A percentile compares a stretch with the other conserved stretches of the same genome.
phyloP scores from a whole-genome alignment of 208 protist genomes.

The Porcisia deanei region DNA sequence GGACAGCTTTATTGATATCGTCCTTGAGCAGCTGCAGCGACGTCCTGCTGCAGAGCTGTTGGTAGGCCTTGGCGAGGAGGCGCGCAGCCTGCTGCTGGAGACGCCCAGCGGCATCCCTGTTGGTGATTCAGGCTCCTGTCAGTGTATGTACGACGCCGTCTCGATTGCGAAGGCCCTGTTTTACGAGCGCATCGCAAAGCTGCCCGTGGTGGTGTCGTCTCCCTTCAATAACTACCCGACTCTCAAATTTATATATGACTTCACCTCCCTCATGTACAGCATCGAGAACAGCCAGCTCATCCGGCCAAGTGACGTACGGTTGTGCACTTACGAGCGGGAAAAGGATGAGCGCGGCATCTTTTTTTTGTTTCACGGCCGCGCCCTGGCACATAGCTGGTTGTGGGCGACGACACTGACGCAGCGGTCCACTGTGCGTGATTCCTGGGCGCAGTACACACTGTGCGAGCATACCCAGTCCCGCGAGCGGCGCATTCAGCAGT shows the following conservation, averaged over 20 bases:
- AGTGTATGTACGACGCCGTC: slow-evolving; percentile 8
- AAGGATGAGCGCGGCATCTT: slow-evolving; percentile 41
- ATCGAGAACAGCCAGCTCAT: slow-evolving; percentile 7
- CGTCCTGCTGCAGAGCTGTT: slow-evolving; percentile 6
- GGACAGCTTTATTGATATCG: slow-evolving; percentile 51
- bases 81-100: slow-evolving; percentile 13
- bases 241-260: slow-evolving; percentile 73
- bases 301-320: slow-evolving; percentile 23
- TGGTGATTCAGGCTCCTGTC: not conserved
- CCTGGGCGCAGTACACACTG: slow-evolving; percentile 64
- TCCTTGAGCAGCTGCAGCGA: slow-evolving; percentile 23
- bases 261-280: slow-evolving; percentile 36
- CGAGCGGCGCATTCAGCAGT: slow-evolving; percentile 41
- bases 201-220: slow-evolving; percentile 34
- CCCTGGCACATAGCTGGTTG: slow-evolving; percentile 44
- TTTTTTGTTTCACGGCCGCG: slow-evolving; percentile 38
- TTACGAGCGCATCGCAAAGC: slow-evolving; percentile 28
- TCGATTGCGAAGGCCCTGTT: slow-evolving; percentile 40
- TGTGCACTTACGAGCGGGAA: slow-evolving; percentile 38
- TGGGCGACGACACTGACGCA: slow-evolving; percentile 41
- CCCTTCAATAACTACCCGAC: slow-evolving; percentile 75
- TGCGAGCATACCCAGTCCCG: slow-evolving; percentile 50
- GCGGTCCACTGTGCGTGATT: slow-evolving; percentile 31
- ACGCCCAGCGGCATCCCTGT: not conserved
- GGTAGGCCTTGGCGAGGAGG: slow-evolving; percentile 17